Evolutionary conservation across 306 rosid genomes (phyloP).

Genomic region (Lupinus albus): DNA sequence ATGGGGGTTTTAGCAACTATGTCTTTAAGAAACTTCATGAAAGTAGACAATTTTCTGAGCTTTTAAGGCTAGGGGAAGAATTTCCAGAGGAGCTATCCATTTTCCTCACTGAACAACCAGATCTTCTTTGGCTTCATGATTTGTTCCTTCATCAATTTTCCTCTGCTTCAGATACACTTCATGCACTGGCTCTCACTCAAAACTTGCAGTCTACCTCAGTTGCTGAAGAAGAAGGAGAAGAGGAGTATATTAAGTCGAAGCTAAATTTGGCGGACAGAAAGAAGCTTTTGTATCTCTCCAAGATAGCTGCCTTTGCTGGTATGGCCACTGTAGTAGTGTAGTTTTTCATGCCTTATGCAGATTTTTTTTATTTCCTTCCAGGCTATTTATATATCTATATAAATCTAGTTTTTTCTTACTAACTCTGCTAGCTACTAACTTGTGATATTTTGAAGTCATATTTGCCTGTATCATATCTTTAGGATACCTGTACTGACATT

Average conservation of each 20-base stretch:
- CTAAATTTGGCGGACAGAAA: slow-evolving; percentile 73
- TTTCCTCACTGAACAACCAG: slow-evolving; percentile 78
- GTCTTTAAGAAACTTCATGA: slow-evolving; percentile 74
- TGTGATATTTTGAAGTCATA: slow-evolving; percentile 26
- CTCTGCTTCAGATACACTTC: slow-evolving; percentile 89
- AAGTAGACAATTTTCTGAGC: slow-evolving; percentile 76
- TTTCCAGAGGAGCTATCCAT: slow-evolving; percentile 79
- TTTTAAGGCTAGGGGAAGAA: slow-evolving; percentile 95
- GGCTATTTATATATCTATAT: slow-evolving; percentile 4
- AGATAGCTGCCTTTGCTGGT: slow-evolving; percentile 94
- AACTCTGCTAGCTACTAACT: slow-evolving; percentile 18
- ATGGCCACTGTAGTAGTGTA: slow-evolving; percentile 1
- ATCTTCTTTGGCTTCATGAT: slow-evolving; percentile 96
- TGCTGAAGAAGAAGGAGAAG: slow-evolving; percentile 60
- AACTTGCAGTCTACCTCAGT: slow-evolving; percentile 45
- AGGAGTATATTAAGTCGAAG: slow-evolving; percentile 40
- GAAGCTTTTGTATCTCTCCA: slow-evolving; percentile 82
- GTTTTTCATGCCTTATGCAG: slow-evolving; percentile 22
- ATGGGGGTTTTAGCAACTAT: slow-evolving; percentile 85
- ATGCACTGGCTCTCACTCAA: slow-evolving; percentile 76
- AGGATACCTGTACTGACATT: too few relatives aligned
- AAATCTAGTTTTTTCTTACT: slow-evolving; percentile 26
- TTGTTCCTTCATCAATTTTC: slow-evolving; percentile 83
- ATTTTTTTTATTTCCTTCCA: slow-evolving; percentile 11
- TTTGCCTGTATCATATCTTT: not conserved